These are phyloP conservation scores for Tetrahymena elliotti DNA, from an alignment of 73 alveolate species.

Conservation along the genomic window DNA sequence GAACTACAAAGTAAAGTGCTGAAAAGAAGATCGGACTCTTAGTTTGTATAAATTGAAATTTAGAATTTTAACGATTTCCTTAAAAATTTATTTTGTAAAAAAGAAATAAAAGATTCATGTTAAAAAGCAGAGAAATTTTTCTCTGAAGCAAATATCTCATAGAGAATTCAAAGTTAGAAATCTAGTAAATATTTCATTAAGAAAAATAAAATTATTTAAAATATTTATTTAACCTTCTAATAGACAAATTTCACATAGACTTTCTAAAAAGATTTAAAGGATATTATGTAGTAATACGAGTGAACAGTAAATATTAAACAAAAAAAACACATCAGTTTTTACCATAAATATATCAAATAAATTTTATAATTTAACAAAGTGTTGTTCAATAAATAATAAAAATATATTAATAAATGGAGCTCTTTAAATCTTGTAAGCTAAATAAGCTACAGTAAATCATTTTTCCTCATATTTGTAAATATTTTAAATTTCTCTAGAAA, in stretches of 20 bases:
- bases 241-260: background rate
- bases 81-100: background rate
- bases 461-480: background rate
- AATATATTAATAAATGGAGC: background rate
- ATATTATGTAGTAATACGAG: background rate
- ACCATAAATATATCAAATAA: background rate
- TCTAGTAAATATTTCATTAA: background rate
- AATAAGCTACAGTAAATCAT: background rate
- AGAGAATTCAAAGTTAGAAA: background rate
- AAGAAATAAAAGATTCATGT: background rate
- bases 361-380: too few species aligned
- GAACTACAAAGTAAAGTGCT: background rate
- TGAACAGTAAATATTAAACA: background rate
- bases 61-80: background rate
- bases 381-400: too few species aligned
- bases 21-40: background rate
- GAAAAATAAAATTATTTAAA: background rate
- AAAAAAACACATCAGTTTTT: background rate
- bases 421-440: background rate
- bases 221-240: background rate
- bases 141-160: background rate
- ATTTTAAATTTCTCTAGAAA: too few species aligned
- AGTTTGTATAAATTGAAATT: background rate
- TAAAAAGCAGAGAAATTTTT: background rate
- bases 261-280: background rate